Percentiles rank a stretch among this genome's conserved stretches.
These are phyloP conservation scores for Umbilicaria muhlenbergii DNA, from an alignment of 495 filamentous ascomycete genomes.

Conservation along the genomic window DNA sequence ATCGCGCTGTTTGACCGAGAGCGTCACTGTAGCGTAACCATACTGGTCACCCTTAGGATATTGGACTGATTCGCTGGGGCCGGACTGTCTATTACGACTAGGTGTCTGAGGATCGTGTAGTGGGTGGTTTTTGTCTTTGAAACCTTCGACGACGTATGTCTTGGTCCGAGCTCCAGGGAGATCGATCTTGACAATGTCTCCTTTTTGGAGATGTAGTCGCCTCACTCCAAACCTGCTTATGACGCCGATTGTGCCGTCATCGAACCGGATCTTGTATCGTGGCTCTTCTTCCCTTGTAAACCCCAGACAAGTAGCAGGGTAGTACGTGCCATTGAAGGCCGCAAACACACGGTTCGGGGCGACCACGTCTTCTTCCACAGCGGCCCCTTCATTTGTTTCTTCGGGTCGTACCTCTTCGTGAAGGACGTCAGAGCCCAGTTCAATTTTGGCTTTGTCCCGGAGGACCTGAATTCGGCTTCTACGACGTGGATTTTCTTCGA, in stretches of 20 bases:
- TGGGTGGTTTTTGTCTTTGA: slow-evolving; percentile 19
- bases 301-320: slow-evolving; percentile 34
- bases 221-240: slow-evolving; percentile 22
- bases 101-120: slow-evolving; percentile 4
- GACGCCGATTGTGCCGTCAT: slow-evolving; percentile 26
- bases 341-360: slow-evolving; percentile 35
- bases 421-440: neutral
- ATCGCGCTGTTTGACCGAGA: slow-evolving; percentile 31
- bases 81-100: slow-evolving; percentile 4
- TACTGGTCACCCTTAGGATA: slow-evolving; percentile 30
- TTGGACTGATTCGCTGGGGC: slow-evolving; percentile 17
- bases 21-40: slow-evolving; percentile 26
- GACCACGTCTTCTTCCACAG: slow-evolving; percentile 7
- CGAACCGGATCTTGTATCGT: slow-evolving; percentile 31
- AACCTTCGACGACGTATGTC: slow-evolving; percentile 29
- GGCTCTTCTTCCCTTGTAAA: slow-evolving; percentile 23
- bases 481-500: no score
- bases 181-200: slow-evolving; percentile 37
- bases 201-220: slow-evolving; percentile 29
- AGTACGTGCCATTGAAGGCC: slow-evolving; percentile 34
- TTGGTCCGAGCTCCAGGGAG: slow-evolving; percentile 28
- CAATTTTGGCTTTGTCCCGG: neutral
- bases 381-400: neutral
- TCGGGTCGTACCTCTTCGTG: neutral
- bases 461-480: neutral